A percentile compares a stretch with the other conserved stretches of the same genome.
These are phyloP conservation scores for Boletus rufocinnamomeus DNA, from an alignment of 768 basidiomycete genomes.

Conservation along the genomic window DNA sequence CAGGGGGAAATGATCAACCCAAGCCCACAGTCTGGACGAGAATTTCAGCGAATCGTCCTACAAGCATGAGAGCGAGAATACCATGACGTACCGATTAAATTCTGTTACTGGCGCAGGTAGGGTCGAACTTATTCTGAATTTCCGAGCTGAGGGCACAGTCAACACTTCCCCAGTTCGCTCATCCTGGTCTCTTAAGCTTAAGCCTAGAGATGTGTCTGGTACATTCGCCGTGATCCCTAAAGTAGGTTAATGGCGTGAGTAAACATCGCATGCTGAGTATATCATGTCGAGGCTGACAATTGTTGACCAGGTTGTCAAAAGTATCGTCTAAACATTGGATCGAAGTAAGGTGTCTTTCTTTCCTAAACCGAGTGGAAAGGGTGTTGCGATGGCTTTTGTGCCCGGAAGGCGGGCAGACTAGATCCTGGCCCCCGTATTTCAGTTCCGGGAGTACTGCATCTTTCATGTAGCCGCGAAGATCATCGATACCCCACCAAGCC, in stretches of 20 bases:
- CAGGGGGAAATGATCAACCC: conserved; percentile 37
- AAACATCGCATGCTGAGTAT: not conserved
- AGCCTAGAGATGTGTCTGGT: conserved; percentile 32
- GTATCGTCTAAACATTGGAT: conserved; percentile 30
- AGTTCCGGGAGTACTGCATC: conserved; percentile 37
- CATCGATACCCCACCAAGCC: conserved; percentile 35
- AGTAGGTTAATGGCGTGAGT: conserved; percentile 2
- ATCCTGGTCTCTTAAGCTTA: conserved; percentile 28
- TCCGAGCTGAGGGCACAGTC: conserved; percentile 35
- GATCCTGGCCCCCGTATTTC: conserved; percentile 28
- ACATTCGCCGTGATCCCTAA: conserved; percentile 32
- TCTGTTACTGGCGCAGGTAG: conserved; percentile 35
- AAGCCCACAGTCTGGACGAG: conserved; percentile 29
- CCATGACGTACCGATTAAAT: conserved; percentile 29
- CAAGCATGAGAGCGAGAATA: not conserved
- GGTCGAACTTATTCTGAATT: conserved; percentile 28
- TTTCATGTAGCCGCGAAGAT: conserved; percentile 37
- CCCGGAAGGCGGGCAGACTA: conserved; percentile 25
- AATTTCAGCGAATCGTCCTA: conserved; percentile 1
- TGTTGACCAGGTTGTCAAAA: conserved; percentile 32
- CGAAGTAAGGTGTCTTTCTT: conserved; percentile 34
- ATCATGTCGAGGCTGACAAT: conserved; percentile 26
- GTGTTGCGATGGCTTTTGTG: conserved; percentile 40
- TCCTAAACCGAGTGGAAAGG: conserved; percentile 36
- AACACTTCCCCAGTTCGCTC: conserved; percentile 29